These are phyloP conservation scores for Xenosphaeropsis pyriputrescens DNA, from an alignment of 2,329 filamentous ascomycete species.

Conservation along the genomic window DNA sequence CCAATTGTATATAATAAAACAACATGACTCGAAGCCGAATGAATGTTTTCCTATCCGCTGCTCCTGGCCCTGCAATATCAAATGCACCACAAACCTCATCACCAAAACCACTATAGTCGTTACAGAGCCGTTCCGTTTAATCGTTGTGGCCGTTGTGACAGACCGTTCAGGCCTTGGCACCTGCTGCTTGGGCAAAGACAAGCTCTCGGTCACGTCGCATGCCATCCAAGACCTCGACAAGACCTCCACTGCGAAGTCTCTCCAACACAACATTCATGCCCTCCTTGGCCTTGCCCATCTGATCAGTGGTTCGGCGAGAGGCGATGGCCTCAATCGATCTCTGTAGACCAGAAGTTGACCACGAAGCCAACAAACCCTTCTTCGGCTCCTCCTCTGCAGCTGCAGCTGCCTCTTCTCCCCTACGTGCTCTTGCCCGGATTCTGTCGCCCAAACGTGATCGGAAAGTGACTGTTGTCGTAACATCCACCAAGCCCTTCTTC, in stretches of 20 bases:
- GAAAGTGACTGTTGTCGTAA: constrained; percentile 61
- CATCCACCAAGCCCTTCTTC: constrained; percentile 36
- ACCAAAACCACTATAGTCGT: too few species aligned
- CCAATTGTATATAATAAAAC: too few species aligned
- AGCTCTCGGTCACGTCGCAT: constrained; percentile 39
- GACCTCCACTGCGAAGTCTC: constrained; percentile 45
- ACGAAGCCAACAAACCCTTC: constrained; percentile 35
- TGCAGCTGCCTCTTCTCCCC: constrained; percentile 20
- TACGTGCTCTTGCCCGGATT: constrained; percentile 19
- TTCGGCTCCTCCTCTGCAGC: constrained; percentile 28
- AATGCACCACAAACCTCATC: too few species aligned
- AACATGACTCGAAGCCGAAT: too few species aligned
- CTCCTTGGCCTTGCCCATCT: constrained; percentile 66
- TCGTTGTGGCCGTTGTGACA: too few species aligned
- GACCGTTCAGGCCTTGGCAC: too few species aligned
- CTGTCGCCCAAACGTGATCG: constrained; percentile 58
- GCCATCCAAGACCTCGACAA: constrained; percentile 49
- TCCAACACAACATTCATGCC: constrained; percentile 74
- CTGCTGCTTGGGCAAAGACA: neutral
- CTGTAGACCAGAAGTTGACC: constrained; percentile 60
- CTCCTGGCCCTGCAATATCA: too few species aligned
- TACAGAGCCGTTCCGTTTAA: too few species aligned
- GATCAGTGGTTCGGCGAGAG: constrained; percentile 61
- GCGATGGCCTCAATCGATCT: constrained; percentile 68
- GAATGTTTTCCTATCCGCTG: too few species aligned